phyloP scores from a whole-genome alignment of 192 early-diverging fungal genomes.

The Lobosporangium transversale region DNA sequence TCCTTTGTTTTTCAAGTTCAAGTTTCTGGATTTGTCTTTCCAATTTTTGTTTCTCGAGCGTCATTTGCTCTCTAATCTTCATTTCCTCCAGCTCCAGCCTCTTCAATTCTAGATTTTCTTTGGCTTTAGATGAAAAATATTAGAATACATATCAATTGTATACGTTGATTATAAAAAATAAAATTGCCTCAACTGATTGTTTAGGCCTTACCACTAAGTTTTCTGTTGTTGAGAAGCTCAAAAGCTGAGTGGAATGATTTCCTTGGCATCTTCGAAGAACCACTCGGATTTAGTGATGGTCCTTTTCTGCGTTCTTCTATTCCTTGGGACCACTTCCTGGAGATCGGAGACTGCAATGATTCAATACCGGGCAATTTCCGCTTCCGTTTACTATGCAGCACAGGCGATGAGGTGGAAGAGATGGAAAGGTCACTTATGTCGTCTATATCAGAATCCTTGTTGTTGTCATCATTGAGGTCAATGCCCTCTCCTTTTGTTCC shows the following conservation, averaged over 20 bases:
- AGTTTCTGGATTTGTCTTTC: too few species aligned
- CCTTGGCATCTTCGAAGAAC: background rate
- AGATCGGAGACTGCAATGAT: background rate
- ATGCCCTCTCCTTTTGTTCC: background rate
- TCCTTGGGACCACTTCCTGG: background rate
- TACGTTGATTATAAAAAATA: background rate
- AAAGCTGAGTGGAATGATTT: background rate
- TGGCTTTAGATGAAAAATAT: background rate
- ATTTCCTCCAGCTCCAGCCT: conserved; percentile 17
- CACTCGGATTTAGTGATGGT: background rate
- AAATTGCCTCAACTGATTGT: background rate
- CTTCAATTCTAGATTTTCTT: background rate
- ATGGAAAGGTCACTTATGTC: background rate
- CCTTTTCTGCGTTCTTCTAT: background rate
- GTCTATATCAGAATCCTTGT: background rate
- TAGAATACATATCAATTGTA: too few species aligned
- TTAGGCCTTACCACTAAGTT: background rate
- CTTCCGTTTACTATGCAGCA: background rate
- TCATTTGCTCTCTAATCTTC: too few species aligned
- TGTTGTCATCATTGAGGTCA: background rate
- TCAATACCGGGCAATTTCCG: background rate
- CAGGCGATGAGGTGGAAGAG: background rate
- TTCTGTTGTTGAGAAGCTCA: background rate
- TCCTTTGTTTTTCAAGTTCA: background rate
- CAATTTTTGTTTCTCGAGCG: too few species aligned